Evolutionary conservation across 192 early-diverging fungal species (phyloP).

Genomic region (Coemansia sp.): DNA sequence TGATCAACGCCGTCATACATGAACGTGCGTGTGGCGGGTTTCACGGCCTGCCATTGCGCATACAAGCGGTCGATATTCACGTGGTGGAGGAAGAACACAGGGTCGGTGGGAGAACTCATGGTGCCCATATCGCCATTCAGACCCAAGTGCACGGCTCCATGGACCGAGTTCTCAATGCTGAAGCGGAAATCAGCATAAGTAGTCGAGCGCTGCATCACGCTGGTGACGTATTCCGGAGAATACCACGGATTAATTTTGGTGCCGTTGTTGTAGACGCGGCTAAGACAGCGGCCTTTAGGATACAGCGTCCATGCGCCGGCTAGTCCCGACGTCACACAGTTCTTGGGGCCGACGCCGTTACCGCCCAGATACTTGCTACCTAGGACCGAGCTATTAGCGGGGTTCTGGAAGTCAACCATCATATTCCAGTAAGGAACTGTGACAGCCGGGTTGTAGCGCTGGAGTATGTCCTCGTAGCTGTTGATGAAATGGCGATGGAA

Average conservation of each 20-base stretch:
- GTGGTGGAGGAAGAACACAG: constrained; percentile 65
- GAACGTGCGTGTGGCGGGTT: constrained; percentile 31
- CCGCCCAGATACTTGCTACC: constrained; percentile 49
- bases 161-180: constrained; percentile 45
- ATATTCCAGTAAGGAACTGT: constrained; percentile 52
- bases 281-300: constrained; percentile 30
- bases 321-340: constrained; percentile 35
- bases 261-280: constrained; percentile 34
- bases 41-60: constrained; percentile 54
- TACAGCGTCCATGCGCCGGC: constrained; percentile 23
- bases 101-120: constrained; percentile 57
- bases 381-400: constrained; percentile 18
- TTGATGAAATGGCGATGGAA: constrained; percentile 56
- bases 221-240: constrained; percentile 43
- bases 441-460: constrained; percentile 39
- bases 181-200: constrained; percentile 35
- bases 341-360: constrained; percentile 21
- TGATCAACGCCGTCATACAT: constrained; percentile 40
- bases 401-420: constrained; percentile 49
- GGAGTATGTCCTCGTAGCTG: constrained; percentile 56
- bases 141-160: constrained; percentile 45
- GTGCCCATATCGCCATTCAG: constrained; percentile 54
- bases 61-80: constrained; percentile 59
- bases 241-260: constrained; percentile 28
- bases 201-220: constrained; percentile 23